Conservation (phyloP, 1,284 basidiomycete genomes). For the Irpex sp. region DNA sequence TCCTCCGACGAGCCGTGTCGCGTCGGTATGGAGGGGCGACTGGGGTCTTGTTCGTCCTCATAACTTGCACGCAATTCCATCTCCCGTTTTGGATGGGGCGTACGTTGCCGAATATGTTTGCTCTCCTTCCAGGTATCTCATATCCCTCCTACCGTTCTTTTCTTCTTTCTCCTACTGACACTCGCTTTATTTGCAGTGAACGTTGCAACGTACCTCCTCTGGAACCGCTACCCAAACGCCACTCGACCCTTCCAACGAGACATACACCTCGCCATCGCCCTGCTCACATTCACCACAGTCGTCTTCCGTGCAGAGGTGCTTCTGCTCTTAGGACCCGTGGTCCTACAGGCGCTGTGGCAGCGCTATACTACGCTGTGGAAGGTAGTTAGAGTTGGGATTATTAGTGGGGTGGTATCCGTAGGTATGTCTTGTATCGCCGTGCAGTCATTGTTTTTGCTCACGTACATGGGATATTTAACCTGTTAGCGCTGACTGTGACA, state of each 20-base stretch:
- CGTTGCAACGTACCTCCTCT: slow-evolving; percentile 51
- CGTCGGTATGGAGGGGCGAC: slow-evolving; percentile 58
- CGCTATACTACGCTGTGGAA: slow-evolving; percentile 38
- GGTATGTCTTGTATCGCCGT: slow-evolving; percentile 52
- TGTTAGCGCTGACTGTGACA: slow-evolving; percentile 48
- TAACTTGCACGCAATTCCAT: slow-evolving; percentile 86
- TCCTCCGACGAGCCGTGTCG: slow-evolving; percentile 59
- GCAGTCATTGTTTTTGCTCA: too few species aligned
- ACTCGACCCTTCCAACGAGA: slow-evolving; percentile 31
- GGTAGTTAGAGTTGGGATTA: slow-evolving; percentile 48
- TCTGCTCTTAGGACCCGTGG: slow-evolving; percentile 59
- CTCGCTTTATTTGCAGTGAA: slow-evolving; percentile 42
- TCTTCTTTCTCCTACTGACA: background rate
- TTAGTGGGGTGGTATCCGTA: slow-evolving; percentile 49
- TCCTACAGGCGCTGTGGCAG: slow-evolving; percentile 48
- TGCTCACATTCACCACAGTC: slow-evolving; percentile 64
- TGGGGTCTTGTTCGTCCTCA: slow-evolving; percentile 55
- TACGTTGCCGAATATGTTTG: slow-evolving; percentile 93
- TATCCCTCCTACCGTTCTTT: slow-evolving; percentile 1
- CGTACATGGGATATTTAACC: too few species aligned
- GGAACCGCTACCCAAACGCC: slow-evolving; percentile 42
- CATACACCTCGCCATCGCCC: slow-evolving; percentile 35
- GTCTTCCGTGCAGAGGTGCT: slow-evolving; percentile 82
- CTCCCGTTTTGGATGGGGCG: slow-evolving; percentile 89
- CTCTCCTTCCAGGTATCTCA: slow-evolving; percentile 67